These are phyloP conservation scores for Pilobolus umbonatus DNA, from an alignment of 192 early-diverging fungal species.

Conservation along the genomic window DNA sequence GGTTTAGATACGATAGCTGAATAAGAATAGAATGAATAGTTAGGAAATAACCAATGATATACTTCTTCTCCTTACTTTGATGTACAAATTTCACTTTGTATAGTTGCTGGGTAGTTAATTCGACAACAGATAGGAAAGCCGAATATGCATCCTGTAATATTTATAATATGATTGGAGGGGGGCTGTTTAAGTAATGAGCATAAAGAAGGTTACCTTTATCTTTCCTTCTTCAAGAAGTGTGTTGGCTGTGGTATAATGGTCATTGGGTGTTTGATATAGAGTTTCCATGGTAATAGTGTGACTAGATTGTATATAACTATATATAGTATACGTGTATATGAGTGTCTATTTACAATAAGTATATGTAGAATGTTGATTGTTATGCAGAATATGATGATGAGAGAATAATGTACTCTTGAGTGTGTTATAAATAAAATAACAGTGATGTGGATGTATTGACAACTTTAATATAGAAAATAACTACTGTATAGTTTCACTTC, in stretches of 20 bases:
- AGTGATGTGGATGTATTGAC: no score
- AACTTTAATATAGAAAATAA: no score
- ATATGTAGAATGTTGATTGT: no score
- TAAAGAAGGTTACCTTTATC: slow-evolving; percentile 35
- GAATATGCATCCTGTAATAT: slow-evolving; percentile 33
- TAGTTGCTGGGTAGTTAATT: slow-evolving; percentile 40
- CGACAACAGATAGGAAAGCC: slow-evolving; percentile 40
- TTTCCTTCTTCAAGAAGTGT: slow-evolving; percentile 37
- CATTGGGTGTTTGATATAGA: slow-evolving; percentile 4
- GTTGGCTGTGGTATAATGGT: slow-evolving; percentile 25
- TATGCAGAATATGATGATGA: no score
- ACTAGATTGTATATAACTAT: no score
- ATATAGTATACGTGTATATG: no score
- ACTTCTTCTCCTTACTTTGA: slow-evolving; percentile 37
- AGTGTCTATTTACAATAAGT: no score
- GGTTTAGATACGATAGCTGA: slow-evolving; percentile 16
- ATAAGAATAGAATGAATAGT: background rate
- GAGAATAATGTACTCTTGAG: no score
- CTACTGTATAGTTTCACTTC: no score
- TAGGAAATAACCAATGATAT: background rate
- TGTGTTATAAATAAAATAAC: no score
- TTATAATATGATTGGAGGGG: background rate
- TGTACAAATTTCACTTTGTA: slow-evolving; percentile 50
- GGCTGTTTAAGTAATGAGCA: background rate
- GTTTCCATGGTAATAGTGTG: no score